Evolutionary conservation across 2,329 filamentous ascomycete species (phyloP).

Genomic region (Colletotrichum lindemuthianum): DNA sequence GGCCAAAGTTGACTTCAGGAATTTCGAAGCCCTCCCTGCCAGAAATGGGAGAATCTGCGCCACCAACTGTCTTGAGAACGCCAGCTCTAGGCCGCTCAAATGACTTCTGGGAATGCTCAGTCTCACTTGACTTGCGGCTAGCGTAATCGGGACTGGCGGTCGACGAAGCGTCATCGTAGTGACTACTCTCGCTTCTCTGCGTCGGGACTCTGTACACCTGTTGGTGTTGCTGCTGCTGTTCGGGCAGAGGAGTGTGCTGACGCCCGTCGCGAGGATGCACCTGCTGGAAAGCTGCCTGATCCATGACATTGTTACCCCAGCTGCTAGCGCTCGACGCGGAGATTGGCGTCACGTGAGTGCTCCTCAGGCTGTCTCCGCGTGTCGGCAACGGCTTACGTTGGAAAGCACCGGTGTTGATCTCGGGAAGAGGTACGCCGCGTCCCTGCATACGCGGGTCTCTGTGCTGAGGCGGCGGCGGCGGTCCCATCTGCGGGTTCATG

Average conservation of each 20-base stretch:
- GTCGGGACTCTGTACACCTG: constrained; percentile 42
- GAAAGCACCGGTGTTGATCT: constrained; percentile 46
- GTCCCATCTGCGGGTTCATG: constrained; percentile 39
- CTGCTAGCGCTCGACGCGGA: constrained; percentile 52
- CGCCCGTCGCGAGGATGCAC: constrained; percentile 47
- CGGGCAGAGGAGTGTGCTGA: constrained; percentile 36
- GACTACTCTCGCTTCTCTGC: constrained; percentile 54
- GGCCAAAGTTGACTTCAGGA: constrained; percentile 85
- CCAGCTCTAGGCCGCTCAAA: constrained; percentile 79
- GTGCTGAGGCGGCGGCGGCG: constrained; percentile 20
- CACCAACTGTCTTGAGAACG: constrained; percentile 81
- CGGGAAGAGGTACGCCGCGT: constrained; percentile 36
- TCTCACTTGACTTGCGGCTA: constrained; percentile 67
- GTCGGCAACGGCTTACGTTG: constrained; percentile 62
- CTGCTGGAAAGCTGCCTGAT: constrained; percentile 60
- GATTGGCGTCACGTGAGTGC: constrained; percentile 47
- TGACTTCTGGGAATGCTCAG: constrained; percentile 51
- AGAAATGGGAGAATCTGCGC: constrained; percentile 45
- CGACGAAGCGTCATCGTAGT: constrained; percentile 72
- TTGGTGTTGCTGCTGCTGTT: constrained; percentile 10
- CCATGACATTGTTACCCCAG: constrained; percentile 53
- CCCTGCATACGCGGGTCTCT: constrained; percentile 26
- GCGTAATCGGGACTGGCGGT: constrained; percentile 80
- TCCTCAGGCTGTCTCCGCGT: constrained; percentile 45
- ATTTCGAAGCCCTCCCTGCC: constrained; percentile 60